Conservation (phyloP, 495 filamentous ascomycete genomes). For the Penicillium pulvis region DNA sequence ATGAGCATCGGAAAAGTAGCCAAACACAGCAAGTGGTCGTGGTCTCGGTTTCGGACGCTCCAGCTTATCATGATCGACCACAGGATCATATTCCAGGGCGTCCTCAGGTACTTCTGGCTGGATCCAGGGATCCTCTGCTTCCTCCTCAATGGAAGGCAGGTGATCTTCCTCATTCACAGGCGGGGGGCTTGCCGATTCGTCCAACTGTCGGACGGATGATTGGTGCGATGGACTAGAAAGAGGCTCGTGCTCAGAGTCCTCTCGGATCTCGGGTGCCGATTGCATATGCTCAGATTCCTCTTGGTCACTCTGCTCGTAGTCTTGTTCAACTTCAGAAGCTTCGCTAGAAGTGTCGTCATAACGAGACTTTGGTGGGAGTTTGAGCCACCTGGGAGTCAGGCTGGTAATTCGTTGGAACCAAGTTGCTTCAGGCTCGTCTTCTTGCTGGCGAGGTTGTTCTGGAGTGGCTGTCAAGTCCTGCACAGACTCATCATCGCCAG, state of each 20-base stretch:
- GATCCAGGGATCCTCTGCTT: slow-evolving; percentile 8
- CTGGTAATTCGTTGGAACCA: slow-evolving; percentile 44
- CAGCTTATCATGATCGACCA: slow-evolving; percentile 14
- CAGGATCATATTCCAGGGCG: slow-evolving; percentile 14
- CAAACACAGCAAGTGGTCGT: slow-evolving; percentile 36
- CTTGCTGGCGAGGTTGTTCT: slow-evolving; percentile 18
- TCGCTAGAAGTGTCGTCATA: slow-evolving; percentile 24
- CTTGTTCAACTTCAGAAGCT: slow-evolving; percentile 22
- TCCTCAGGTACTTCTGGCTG: slow-evolving; percentile 11
- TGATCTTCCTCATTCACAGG: slow-evolving; percentile 7
- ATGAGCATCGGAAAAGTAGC: slow-evolving; percentile 50
- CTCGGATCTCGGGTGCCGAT: slow-evolving; percentile 18
- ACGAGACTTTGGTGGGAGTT: slow-evolving; percentile 30
- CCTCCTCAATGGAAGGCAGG: not conserved
- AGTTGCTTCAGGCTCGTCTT: slow-evolving; percentile 23
- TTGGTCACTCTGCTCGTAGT: slow-evolving; percentile 25
- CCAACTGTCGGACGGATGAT: slow-evolving; percentile 15
- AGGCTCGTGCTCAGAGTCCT: slow-evolving; percentile 16
- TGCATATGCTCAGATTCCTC: slow-evolving; percentile 16
- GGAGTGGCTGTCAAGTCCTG: slow-evolving; percentile 31
- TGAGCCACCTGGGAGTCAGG: slow-evolving; percentile 45
- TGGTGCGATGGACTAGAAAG: slow-evolving; percentile 14
- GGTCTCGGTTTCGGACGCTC: slow-evolving; percentile 11
- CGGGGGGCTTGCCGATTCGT: slow-evolving; percentile 11
- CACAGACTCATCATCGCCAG: slow-evolving; percentile 19